Evolutionary conservation across 2,329 filamentous ascomycete species (phyloP).

Genomic region (Ophiognomonia clavigignenti-juglandacearum): DNA sequence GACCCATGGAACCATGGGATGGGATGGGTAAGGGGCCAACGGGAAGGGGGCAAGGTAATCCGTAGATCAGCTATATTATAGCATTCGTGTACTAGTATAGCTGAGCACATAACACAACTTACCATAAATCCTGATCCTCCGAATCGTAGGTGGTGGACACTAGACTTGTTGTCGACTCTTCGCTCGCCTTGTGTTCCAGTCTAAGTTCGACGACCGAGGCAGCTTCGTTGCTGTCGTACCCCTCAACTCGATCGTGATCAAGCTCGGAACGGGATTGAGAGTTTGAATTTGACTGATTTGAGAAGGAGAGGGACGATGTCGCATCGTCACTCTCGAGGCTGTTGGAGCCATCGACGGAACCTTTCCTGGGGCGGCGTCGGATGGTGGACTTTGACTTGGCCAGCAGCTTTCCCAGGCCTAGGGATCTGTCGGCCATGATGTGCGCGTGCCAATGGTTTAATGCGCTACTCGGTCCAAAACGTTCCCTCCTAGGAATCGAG

Average conservation of each 20-base stretch:
- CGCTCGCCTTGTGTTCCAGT: conserved; percentile 14
- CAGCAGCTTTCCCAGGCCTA: conserved; percentile 48
- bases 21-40: too few species aligned
- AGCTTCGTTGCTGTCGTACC: conserved; percentile 28
- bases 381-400: conserved; percentile 42
- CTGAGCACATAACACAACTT: conserved; percentile 30
- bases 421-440: conserved; percentile 27
- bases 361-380: conserved; percentile 44
- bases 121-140: conserved; percentile 41
- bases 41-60: too few species aligned
- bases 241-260: conserved; percentile 25
- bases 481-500: conserved; percentile 9
- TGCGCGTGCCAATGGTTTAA: neutral
- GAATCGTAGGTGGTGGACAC: conserved; percentile 39
- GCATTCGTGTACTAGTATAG: too few species aligned
- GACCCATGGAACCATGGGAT: too few species aligned
- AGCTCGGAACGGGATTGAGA: conserved; percentile 25
- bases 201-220: conserved; percentile 20
- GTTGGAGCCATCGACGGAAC: conserved; percentile 31
- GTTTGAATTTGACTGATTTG: conserved; percentile 10
- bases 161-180: conserved; percentile 32
- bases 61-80: too few species aligned
- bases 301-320: conserved; percentile 11
- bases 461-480: neutral
- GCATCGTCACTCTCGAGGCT: conserved; percentile 22